A percentile compares a stretch with the other conserved stretches of the same genome.
phyloP scores from a whole-genome alignment of 768 basidiomycete species.

The Leccinum sublutescens region DNA sequence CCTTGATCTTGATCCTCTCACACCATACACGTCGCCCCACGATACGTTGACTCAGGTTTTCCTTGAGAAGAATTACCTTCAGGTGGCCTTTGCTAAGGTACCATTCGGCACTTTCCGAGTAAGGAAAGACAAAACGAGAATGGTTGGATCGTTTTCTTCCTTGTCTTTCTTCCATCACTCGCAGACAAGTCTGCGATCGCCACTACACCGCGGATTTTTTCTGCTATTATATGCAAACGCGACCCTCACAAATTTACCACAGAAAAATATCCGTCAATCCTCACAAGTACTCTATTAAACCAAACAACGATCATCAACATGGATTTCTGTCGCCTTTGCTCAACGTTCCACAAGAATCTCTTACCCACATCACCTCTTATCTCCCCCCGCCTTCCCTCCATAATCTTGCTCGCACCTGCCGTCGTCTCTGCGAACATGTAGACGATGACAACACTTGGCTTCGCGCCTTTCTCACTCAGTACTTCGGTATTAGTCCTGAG shows the following conservation, averaged over 20 bases:
- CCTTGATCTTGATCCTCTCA: too few species aligned
- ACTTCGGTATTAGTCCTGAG: slow-evolving; percentile 67
- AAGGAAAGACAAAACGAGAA: background rate
- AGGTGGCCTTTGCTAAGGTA: too few species aligned
- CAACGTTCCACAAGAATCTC: slow-evolving; percentile 64
- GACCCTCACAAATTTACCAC: slow-evolving; percentile 40
- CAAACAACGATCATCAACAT: slow-evolving; percentile 41
- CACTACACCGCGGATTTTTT: slow-evolving; percentile 6
- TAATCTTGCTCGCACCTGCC: slow-evolving; percentile 53
- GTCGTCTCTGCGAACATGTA: slow-evolving; percentile 59
- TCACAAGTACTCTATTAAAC: slow-evolving; percentile 27
- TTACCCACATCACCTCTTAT: slow-evolving; percentile 73
- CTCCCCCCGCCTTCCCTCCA: slow-evolving; percentile 64
- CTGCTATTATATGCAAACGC: slow-evolving; percentile 67
- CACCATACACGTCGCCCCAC: too few species aligned
- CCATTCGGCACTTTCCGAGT: background rate
- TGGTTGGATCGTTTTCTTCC: background rate
- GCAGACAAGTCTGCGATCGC: slow-evolving; percentile 29
- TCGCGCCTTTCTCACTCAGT: slow-evolving; percentile 67
- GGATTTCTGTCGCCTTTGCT: slow-evolving; percentile 49
- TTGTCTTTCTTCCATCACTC: slow-evolving; percentile 11
- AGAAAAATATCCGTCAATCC: slow-evolving; percentile 34
- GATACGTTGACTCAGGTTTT: too few species aligned
- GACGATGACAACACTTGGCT: slow-evolving; percentile 79
- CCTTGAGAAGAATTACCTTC: too few species aligned